Conservation (phyloP, 768 basidiomycete species). For the Serendipita sp. region DNA sequence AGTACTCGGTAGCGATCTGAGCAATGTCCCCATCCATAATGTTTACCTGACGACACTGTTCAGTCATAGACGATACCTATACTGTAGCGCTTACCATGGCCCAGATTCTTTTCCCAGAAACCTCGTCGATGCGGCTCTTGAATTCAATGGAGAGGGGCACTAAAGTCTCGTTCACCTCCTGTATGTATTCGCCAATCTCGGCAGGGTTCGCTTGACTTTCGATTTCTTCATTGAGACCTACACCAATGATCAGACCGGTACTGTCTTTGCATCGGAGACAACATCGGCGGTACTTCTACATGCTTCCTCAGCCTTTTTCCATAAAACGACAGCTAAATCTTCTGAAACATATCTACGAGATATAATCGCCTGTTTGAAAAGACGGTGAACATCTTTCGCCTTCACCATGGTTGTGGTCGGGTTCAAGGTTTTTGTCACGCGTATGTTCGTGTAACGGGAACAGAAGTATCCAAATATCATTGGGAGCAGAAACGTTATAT, state of each 20-base stretch:
- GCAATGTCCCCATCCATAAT: slow-evolving; percentile 65
- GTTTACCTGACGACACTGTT: slow-evolving; percentile 43
- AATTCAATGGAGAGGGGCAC: slow-evolving; percentile 64
- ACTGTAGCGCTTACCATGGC: slow-evolving; percentile 41
- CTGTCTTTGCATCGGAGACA: neutral
- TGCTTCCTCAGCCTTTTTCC: slow-evolving; percentile 49
- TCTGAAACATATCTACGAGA: slow-evolving; percentile 55
- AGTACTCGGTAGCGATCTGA: slow-evolving; percentile 74
- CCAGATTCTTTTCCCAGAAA: slow-evolving; percentile 45
- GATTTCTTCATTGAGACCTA: slow-evolving; percentile 40
- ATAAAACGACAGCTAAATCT: slow-evolving; percentile 46
- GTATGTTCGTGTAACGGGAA: neutral
- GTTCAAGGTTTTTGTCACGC: neutral
- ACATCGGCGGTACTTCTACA: slow-evolving; percentile 39
- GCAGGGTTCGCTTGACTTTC: slow-evolving; percentile 29
- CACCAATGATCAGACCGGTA: neutral
- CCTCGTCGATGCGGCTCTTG: slow-evolving; percentile 45
- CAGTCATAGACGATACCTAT: neutral
- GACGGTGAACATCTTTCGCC: neutral
- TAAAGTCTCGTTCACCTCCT: slow-evolving; percentile 42
- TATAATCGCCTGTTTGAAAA: slow-evolving; percentile 25
- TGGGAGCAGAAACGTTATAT: neutral
- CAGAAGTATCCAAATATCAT: neutral
- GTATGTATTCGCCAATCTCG: slow-evolving; percentile 46
- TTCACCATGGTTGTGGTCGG: neutral